Conservation (phyloP, 371 early-diverging fungal genomes). For the Mucor velutinosus region DNA sequence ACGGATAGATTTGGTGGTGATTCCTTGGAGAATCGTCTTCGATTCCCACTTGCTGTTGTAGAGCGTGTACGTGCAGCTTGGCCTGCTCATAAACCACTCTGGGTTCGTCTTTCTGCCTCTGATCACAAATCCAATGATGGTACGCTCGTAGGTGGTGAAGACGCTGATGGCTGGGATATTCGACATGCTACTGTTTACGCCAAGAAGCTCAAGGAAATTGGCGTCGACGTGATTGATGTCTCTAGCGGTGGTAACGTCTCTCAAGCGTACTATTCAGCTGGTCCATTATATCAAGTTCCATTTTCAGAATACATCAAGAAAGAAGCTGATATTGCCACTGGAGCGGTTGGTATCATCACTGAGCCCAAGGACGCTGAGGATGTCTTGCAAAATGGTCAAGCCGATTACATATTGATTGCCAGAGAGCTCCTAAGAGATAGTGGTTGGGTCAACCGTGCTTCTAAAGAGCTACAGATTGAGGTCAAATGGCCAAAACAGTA, state of each 20-base stretch:
- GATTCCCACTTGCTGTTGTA: constrained; percentile 66
- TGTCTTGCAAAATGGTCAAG: constrained; percentile 62
- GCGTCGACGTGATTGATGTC: constrained; percentile 77
- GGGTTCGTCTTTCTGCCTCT: constrained; percentile 75
- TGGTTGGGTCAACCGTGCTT: constrained; percentile 44
- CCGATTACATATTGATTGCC: constrained; percentile 76
- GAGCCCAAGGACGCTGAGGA: constrained; percentile 69
- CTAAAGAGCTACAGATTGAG: constrained; percentile 8
- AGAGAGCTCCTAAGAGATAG: constrained; percentile 79
- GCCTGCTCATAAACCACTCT: constrained; percentile 78
- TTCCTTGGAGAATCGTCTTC: constrained; percentile 71
- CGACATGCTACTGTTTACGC: constrained; percentile 70
- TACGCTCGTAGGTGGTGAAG: constrained; percentile 32
- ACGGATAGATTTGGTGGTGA: constrained; percentile 81
- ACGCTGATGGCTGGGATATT: constrained; percentile 56
- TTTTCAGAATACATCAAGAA: constrained; percentile 48
- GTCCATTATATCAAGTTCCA: constrained; percentile 73
- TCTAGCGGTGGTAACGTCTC: constrained; percentile 68
- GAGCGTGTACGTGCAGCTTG: constrained; percentile 67
- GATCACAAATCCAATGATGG: constrained; percentile 56
- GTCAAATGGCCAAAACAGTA: constrained; percentile 19
- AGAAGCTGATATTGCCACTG: constrained; percentile 63
- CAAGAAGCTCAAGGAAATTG: constrained; percentile 52
- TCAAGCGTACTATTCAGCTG: constrained; percentile 52
- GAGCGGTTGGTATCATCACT: constrained; percentile 78